Conservation (phyloP, 2,329 filamentous ascomycete genomes). For the Bertia moriformis region DNA sequence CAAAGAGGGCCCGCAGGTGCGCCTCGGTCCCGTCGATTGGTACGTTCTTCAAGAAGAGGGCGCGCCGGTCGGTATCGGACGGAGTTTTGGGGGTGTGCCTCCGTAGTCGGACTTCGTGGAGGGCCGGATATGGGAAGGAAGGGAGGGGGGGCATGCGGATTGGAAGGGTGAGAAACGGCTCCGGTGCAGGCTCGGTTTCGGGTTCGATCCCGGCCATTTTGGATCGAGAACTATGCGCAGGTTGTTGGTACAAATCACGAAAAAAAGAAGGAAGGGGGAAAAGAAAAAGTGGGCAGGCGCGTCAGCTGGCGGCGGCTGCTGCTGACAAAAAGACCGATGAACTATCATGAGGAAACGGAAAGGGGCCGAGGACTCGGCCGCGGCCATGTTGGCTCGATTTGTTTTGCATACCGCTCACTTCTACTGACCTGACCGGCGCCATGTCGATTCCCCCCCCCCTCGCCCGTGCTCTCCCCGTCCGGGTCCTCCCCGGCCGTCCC, state of each 20-base stretch:
- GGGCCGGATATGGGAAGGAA: conserved; percentile 44
- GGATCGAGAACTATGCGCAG: too few relatives aligned
- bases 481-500: not conserved
- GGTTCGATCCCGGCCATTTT: too few relatives aligned
- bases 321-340: too few relatives aligned
- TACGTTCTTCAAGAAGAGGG: conserved; percentile 80
- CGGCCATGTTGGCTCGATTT: too few relatives aligned
- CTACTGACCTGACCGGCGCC: too few relatives aligned
- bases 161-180: conserved; percentile 53
- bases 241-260: too few relatives aligned
- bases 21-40: conserved; percentile 69
- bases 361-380: too few relatives aligned
- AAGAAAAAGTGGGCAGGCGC: not conserved
- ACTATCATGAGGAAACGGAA: too few relatives aligned
- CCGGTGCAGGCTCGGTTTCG: too few relatives aligned
- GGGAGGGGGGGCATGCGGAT: conserved; percentile 49
- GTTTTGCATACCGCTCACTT: too few relatives aligned
- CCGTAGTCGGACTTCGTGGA: conserved; percentile 78
- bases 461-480: too few relatives aligned
- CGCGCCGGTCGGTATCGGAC: conserved; percentile 58
- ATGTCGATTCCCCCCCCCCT: too few relatives aligned
- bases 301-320: not conserved
- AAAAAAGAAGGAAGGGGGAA: not conserved
- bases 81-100: conserved; percentile 68
- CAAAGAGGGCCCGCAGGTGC: conserved; percentile 65